phyloP scores from a whole-genome alignment of 768 basidiomycete species.

The Amanita muscaria region DNA sequence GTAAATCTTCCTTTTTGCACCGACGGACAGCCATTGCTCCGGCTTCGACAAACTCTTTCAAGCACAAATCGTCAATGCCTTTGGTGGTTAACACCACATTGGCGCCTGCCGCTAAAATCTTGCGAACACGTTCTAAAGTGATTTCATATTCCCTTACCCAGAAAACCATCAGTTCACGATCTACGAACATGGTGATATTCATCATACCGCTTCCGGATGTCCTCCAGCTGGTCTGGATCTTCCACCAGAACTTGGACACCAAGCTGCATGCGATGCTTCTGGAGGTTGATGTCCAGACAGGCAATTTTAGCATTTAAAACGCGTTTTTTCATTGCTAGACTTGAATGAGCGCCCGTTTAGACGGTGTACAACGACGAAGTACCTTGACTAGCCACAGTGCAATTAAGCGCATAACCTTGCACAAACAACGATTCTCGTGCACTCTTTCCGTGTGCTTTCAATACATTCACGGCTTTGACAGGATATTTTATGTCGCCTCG shows the following conservation, averaged over 20 bases:
- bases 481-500: constrained; percentile 98
- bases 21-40: constrained; percentile 98
- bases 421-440: constrained; percentile 93
- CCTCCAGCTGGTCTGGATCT: constrained; percentile 92
- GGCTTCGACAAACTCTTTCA: constrained; percentile 98
- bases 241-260: constrained; percentile 97
- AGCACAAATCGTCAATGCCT: constrained; percentile 94
- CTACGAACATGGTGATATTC: constrained; percentile 13
- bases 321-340: constrained; percentile 91
- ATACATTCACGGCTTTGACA: constrained; percentile 96
- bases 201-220: constrained; percentile 82
- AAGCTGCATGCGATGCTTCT: constrained; percentile 94
- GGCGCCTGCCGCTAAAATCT: constrained; percentile 91
- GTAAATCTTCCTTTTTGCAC: constrained; percentile 95
- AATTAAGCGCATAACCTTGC: constrained; percentile 95
- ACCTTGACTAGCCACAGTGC: constrained; percentile 99
- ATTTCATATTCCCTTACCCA: constrained; percentile 87
- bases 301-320: constrained; percentile 94
- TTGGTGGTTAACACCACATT: constrained; percentile 97
- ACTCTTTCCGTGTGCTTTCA: constrained; percentile 96
- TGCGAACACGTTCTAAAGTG: constrained; percentile 89
- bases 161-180: neutral
- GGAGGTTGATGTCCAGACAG: constrained; percentile 95
- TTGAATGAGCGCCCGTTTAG: constrained; percentile 1
- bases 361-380: constrained; percentile 5